A percentile compares a stretch with the other conserved stretches of the same genome.
phyloP scores from a whole-genome alignment of 495 filamentous ascomycete species.

The Aspergillus sparsus region DNA sequence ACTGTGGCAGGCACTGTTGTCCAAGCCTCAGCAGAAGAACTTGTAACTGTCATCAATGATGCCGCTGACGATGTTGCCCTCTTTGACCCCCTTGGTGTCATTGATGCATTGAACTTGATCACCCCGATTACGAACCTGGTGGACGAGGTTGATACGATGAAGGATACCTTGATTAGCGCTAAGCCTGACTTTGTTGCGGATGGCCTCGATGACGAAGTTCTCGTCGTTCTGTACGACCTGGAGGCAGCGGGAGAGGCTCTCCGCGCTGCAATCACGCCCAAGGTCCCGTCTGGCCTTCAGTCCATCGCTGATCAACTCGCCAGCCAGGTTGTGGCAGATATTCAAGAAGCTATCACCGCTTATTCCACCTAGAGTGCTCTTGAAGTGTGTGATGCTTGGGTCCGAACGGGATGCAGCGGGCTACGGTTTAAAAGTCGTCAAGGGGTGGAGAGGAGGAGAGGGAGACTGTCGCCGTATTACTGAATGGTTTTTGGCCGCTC shows the following conservation, averaged over 20 bases:
- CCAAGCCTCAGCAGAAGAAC: slow-evolving; percentile 28
- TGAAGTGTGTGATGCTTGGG: background rate
- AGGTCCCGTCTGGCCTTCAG: slow-evolving; percentile 35
- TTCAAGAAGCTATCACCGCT: slow-evolving; percentile 32
- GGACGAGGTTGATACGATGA: slow-evolving; percentile 28
- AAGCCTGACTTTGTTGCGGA: slow-evolving; percentile 37
- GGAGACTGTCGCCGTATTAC: no score
- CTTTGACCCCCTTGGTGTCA: slow-evolving; percentile 22
- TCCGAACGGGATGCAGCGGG: no score
- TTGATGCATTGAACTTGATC: slow-evolving; percentile 36
- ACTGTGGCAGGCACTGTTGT: slow-evolving; percentile 23
- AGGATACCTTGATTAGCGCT: slow-evolving; percentile 37
- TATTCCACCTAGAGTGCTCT: slow-evolving; percentile 15
- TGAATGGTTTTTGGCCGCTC: no score
- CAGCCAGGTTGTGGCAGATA: slow-evolving; percentile 33
- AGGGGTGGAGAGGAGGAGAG: no score
- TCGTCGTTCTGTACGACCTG: slow-evolving; percentile 28
- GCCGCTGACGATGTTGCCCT: slow-evolving; percentile 17
- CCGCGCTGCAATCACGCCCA: slow-evolving; percentile 32
- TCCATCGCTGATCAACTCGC: slow-evolving; percentile 30
- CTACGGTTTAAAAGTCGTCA: no score
- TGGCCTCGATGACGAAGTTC: slow-evolving; percentile 27
- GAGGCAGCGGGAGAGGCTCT: slow-evolving; percentile 35
- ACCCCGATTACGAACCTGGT: slow-evolving; percentile 34
- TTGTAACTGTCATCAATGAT: slow-evolving; percentile 33